A percentile compares a stretch with the other conserved stretches of the same genome.
phyloP scores from a whole-genome alignment of 2,329 filamentous ascomycete species.

The Scytalidium lignicola region DNA sequence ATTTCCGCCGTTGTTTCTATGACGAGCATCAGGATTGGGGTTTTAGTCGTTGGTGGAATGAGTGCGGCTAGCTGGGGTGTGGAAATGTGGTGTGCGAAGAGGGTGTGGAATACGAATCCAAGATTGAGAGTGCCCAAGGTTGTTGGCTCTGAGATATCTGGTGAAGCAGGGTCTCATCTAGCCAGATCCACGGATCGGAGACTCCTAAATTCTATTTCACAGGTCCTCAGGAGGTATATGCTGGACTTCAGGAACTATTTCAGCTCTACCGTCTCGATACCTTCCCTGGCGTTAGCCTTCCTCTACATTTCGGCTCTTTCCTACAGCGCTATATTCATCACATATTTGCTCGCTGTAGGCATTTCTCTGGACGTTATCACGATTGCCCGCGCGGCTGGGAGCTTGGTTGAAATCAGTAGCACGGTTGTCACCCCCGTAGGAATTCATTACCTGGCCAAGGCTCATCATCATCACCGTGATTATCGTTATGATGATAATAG shows the following conservation, averaged over 20 bases:
- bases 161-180: conserved; percentile 2
- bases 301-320: conserved; percentile 51
- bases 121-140: conserved; percentile 25
- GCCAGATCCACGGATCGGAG: conserved; percentile 10
- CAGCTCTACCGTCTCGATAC: conserved; percentile 32
- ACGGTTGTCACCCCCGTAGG: conserved; percentile 46
- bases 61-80: conserved; percentile 36
- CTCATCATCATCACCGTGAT: conserved; percentile 23
- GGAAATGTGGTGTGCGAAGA: conserved; percentile 34
- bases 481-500: conserved; percentile 10
- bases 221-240: conserved; percentile 17
- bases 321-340: conserved; percentile 50
- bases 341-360: conserved; percentile 45
- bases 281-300: conserved; percentile 44
- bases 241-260: conserved; percentile 33
- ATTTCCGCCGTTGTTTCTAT: conserved; percentile 42
- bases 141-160: neutral
- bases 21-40: conserved; percentile 36
- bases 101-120: conserved; percentile 33
- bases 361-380: conserved; percentile 44
- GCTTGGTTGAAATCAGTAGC: conserved; percentile 46
- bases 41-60: conserved; percentile 39
- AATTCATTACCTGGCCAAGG: conserved; percentile 33
- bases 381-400: conserved; percentile 39
- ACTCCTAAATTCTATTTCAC: conserved; percentile 2